A percentile compares a stretch with the other conserved stretches of the same genome.
Conservation (phyloP, 768 basidiomycete genomes). For the Nevesoporus exiguus region DNA sequence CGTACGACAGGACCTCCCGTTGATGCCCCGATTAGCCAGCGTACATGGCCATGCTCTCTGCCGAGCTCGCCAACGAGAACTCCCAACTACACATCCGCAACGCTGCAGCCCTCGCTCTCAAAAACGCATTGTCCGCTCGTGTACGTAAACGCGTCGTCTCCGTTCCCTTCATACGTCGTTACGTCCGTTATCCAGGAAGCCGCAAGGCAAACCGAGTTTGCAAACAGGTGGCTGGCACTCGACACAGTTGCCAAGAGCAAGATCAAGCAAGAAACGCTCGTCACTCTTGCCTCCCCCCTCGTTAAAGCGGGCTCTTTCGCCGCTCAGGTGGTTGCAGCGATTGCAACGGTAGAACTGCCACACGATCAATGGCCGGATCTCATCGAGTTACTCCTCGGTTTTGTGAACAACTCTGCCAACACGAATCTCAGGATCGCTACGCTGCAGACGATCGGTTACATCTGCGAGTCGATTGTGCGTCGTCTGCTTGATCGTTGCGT, state of each 20-base stretch:
- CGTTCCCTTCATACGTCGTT: constrained; percentile 13
- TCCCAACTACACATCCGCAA: constrained; percentile 75
- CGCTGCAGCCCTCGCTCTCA: constrained; percentile 95
- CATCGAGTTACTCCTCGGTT: constrained; percentile 82
- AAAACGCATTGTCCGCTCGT: constrained; percentile 88
- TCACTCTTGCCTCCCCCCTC: constrained; percentile 71
- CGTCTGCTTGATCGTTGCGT: constrained; percentile 1
- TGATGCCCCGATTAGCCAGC: constrained; percentile 57
- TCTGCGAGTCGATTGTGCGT: constrained; percentile 95
- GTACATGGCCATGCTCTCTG: constrained; percentile 89
- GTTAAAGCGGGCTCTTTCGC: constrained; percentile 80
- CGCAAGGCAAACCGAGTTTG: constrained; percentile 69
- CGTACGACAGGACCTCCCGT: not conserved
- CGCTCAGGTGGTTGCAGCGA: constrained; percentile 91
- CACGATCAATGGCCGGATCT: constrained; percentile 86
- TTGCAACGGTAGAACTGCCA: constrained; percentile 91
- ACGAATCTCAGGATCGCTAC: constrained; percentile 80
- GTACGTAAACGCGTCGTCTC: constrained; percentile 50
- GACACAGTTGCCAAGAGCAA: constrained; percentile 62
- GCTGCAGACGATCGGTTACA: constrained; percentile 92
- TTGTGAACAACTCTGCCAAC: constrained; percentile 73
- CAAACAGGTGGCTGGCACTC: constrained; percentile 80
- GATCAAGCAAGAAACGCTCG: constrained; percentile 85
- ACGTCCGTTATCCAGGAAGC: constrained; percentile 52
- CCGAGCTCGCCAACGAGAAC: constrained; percentile 76